phyloP scores from a whole-genome alignment of 768 basidiomycete species.

The Tulasnella sp. region DNA sequence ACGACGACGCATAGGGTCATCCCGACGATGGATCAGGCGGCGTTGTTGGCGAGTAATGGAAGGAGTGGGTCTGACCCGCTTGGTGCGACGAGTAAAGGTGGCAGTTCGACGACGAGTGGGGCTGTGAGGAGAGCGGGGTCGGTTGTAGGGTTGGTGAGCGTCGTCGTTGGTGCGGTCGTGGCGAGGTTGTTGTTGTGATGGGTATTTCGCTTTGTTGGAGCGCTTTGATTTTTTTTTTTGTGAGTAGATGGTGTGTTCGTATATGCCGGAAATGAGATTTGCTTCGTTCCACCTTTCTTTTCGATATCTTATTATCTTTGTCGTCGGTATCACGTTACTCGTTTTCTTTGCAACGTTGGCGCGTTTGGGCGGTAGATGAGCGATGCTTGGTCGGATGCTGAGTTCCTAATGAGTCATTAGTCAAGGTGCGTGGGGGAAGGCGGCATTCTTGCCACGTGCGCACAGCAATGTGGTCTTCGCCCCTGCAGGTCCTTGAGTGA shows the following conservation, averaged over 20 bases:
- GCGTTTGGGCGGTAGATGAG: too few relatives aligned
- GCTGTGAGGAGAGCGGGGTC: not conserved
- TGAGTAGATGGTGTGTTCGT: not conserved
- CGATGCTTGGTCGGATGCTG: too few relatives aligned
- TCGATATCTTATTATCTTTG: too few relatives aligned
- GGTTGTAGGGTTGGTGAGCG: not conserved
- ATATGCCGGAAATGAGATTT: too few relatives aligned
- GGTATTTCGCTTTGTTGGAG: not conserved
- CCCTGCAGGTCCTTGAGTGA: too few relatives aligned
- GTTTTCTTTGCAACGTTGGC: too few relatives aligned
- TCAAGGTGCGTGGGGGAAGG: too few relatives aligned
- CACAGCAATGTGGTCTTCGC: too few relatives aligned
- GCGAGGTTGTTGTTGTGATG: not conserved
- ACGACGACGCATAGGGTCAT: not conserved
- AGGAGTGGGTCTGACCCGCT: not conserved
- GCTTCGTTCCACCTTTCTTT: too few relatives aligned
- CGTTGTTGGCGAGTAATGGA: constrained; percentile 1
- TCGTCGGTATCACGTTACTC: too few relatives aligned
- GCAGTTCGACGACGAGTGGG: not conserved
- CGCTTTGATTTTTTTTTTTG: not conserved
- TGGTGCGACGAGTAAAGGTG: constrained; percentile 1
- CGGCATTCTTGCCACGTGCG: too few relatives aligned
- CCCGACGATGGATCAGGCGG: not conserved
- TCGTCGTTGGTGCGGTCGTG: not conserved
- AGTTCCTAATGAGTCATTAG: too few relatives aligned